Base-by-base conservation (phyloP, 176 grass and related monocot species). In the Guadua angustifolia region DNA sequence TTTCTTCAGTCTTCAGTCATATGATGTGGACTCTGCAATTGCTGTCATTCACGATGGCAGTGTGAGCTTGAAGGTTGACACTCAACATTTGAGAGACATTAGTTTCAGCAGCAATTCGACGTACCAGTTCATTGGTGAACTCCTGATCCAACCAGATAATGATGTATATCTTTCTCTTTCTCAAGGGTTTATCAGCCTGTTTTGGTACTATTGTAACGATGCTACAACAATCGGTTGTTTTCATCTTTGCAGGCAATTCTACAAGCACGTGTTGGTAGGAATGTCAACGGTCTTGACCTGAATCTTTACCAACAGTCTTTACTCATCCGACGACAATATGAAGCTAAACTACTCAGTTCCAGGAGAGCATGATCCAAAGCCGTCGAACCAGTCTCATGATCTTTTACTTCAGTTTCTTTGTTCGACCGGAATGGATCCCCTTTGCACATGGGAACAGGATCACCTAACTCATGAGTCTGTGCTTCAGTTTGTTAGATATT, bases 91-190 rank as follows among this genome's bases (percentile, higher is more conserved):
- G 78, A 69, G 91, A 52, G 88, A 86, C 11, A 22, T 89, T 32
- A 57, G 19, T 87, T 95, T 99, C 75, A 68, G 66, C 9, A 36
- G 14, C 25, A 80, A 82, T 1, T 93, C 89, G 15, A 69, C 24
- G 0, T 99, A 94, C 66, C 96, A 95, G 83, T 95, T 99, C 83
- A 92, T 99, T 22, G 96, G 96, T 0, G 96, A 95, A 73, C 87
- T 95, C 44, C 35, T 85, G 13, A 79, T 99, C 81, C 78, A 5
- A 39, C 57, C 55, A 49, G 56, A 82, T 26, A 81, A 89, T 3
- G 74, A 89, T 46, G 91, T 92, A 81, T 45, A 11, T 13, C 17
- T 11, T 22, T 74, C 53, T 29, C 5, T 25, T 73, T 24, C 26
- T 88, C 77, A 63, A 77, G 10, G 51, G 12, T 22, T 29, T 25